Base-by-base conservation (phyloP, 495 filamentous ascomycete genomes). In the Filosporella fistucella region DNA sequence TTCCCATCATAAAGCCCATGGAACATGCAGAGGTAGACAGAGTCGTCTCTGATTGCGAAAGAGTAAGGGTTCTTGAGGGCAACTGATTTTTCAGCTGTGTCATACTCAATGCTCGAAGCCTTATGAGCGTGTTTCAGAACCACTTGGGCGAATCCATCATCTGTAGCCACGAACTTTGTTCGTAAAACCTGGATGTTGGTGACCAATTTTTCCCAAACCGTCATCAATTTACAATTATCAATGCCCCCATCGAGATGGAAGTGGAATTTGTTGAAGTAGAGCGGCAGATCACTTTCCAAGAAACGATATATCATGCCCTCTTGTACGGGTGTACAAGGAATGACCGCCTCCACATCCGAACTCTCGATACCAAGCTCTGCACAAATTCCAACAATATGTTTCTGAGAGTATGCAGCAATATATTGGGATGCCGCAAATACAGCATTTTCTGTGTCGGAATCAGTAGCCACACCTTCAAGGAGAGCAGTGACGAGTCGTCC, bases 1-100 rank as follows among this genome's bases (percentile, higher is more conserved):
- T 78, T 85, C 1, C 85, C 91, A 66, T 97, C 91, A 56, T 96
- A 97, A 0, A 96, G 66, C 5, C 80, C 88, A 58, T 97, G 91
- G 63, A 93, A 91, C 0, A 93, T 79, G 33, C 81, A 73, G 22
- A 93, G 57, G 16, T 65, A 66, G 24, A 91, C 63, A 0, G 75
- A 49, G 3, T 51, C 56, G 17, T 47, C 57, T 12, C 76, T 45
- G 12, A 81, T 44, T 8, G 67, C 54, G 23, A 80, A 51, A 46
- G 72, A 66, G 49, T 57, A 53, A 16, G 61, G 68, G 2, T 30
- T 49, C 10, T 25, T 44, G 14, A 60, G 34, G 8, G 58, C 49
- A 2, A 9, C 4, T 11, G 35, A 29, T 36, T 62, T 45, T 48
- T 67, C 39, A n/a, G 39, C 25, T 11, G 23, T 22, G 1, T 48